phyloP scores from a whole-genome alignment of 129 eudicot genomes.

The Ambrosia trifida region DNA sequence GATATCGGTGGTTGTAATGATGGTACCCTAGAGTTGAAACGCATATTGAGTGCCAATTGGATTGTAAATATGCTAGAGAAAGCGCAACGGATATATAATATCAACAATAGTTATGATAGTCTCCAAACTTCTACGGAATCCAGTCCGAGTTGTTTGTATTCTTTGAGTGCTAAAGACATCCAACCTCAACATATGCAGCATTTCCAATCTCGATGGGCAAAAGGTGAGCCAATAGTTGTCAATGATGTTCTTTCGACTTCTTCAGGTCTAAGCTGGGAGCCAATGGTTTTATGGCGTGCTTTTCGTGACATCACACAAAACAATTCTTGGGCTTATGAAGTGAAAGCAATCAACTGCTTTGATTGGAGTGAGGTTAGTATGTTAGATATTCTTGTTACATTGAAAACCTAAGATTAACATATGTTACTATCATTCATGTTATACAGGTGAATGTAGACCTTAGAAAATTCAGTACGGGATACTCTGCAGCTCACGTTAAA shows the following conservation, averaged over 20 bases:
- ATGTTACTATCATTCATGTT: neutral
- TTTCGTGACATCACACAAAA: neutral
- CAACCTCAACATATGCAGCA: constrained; percentile 39
- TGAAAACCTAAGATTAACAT: neutral
- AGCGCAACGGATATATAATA: too few species aligned
- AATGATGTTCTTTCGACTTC: constrained; percentile 39
- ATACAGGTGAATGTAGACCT: neutral
- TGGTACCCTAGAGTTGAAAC: too few species aligned
- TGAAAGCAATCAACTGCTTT: constrained; percentile 16
- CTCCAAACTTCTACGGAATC: too few species aligned
- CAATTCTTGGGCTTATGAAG: constrained; percentile 25
- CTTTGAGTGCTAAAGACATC: constrained; percentile 42
- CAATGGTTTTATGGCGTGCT: constrained; percentile 78
- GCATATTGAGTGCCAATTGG: too few species aligned
- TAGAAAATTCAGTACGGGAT: constrained; percentile 5
- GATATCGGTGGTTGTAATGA: too few species aligned
- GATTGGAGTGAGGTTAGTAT: constrained; percentile 6
- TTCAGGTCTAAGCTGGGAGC: constrained; percentile 69
- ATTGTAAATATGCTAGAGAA: too few species aligned
- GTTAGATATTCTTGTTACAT: neutral
- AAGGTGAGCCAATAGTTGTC: constrained; percentile 52
- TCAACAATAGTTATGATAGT: too few species aligned
- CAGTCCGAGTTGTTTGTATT: too few species aligned
- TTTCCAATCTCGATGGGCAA: constrained; percentile 59
- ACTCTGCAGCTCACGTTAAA: constrained; percentile 1